Base-by-base conservation (phyloP, 2,329 filamentous ascomycete genomes). In the Cladobotryum mycophilum region DNA sequence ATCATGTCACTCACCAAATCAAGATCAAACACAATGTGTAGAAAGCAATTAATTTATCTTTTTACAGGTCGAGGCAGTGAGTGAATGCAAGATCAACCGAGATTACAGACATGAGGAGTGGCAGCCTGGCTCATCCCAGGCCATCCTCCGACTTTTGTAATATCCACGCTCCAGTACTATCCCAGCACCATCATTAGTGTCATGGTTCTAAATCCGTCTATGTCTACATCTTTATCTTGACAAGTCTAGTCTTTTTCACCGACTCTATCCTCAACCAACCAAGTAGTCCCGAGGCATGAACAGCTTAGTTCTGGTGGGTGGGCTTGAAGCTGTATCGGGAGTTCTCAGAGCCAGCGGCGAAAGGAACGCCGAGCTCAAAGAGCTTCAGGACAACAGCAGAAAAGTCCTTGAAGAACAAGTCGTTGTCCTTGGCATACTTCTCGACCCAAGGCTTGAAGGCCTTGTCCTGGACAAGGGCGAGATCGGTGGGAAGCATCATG, bases 401-500 rank as follows among this genome's bases (percentile, higher is more conserved):
- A 69, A 97, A 99, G 69, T 97, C 92, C 71, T 86, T 85, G 81
- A 97, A 97, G 81, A 96, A 99, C 47, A 76, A 76, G 51, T 90
- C 87, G 69, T 88, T 89, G 72, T 96, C 89, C 77, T 89, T 89
- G 64, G 92, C 91, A 67, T 96, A 97, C 69, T 85, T 82, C 70
- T 95, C 84, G 30, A 92, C 88, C 63, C 81, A 84, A 64, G 81
- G 75, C 72, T 80, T 83, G 79, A 97, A 95, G 59, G 76, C 77
- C 80, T 92, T 92, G 74, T 97, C 92, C 74, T 91, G 81, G 64
- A 95, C 74, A 51, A 97, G 77, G 51, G 86, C 86, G 73, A 95
- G 84, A 66, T 99, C 92, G 58, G 89, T 87, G 48, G 93, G 93
- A 70, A 99, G 76, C 92, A 99, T 97, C 93, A 99, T 97, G 62